Conservation (phyloP, 106 monocot genomes). For the Dioscorea zingiberensis region DNA sequence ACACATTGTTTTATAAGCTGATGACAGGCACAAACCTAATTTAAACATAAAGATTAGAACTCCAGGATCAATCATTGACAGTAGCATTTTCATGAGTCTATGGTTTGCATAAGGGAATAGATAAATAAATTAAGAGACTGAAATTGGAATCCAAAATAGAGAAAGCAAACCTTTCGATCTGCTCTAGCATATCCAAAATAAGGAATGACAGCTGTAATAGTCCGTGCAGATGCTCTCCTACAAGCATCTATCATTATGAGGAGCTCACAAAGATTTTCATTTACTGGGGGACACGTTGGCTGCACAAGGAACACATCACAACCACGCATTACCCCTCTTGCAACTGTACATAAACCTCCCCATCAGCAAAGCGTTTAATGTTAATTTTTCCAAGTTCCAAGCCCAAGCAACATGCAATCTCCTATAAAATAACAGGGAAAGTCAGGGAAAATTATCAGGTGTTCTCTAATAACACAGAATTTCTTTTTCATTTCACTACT, state of each 20-base stretch:
- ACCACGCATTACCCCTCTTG: constrained; percentile 54
- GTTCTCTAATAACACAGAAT: too few relatives aligned
- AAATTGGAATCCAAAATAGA: too few relatives aligned
- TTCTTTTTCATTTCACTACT: too few relatives aligned
- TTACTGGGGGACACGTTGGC: constrained; percentile 47
- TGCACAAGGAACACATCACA: constrained; percentile 54
- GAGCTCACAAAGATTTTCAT: constrained; percentile 53
- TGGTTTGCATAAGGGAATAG: too few relatives aligned
- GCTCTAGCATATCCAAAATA: constrained; percentile 67
- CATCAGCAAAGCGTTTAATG: constrained; percentile 37
- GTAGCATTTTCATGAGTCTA: too few relatives aligned
- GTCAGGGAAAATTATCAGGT: not conserved
- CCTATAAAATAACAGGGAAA: constrained; percentile 11
- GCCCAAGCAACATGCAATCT: constrained; percentile 37
- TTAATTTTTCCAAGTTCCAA: constrained; percentile 31
- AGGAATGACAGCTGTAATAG: constrained; percentile 47
- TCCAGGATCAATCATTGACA: too few relatives aligned
- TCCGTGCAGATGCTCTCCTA: constrained; percentile 44
- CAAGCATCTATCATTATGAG: constrained; percentile 59
- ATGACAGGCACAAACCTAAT: too few relatives aligned
- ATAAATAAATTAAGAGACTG: too few relatives aligned
- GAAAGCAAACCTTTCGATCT: constrained; percentile 32
- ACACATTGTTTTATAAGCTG: too few relatives aligned
- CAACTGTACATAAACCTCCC: constrained; percentile 43
- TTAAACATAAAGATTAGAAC: too few relatives aligned